Base-by-base conservation (phyloP, 805 yeast species). In the Lipomyces yamadae region DNA sequence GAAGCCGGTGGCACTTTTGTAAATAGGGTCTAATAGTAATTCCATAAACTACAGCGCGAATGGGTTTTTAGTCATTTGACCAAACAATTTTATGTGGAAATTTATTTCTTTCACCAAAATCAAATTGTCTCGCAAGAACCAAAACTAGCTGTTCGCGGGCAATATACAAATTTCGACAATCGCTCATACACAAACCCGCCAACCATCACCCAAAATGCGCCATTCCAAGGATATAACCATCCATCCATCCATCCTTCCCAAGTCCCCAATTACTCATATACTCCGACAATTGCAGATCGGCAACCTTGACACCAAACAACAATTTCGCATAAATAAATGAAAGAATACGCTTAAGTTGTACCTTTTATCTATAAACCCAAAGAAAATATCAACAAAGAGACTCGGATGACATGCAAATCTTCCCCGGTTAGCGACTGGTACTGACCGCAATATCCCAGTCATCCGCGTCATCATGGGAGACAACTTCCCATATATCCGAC, bases 391-490 rank as follows among this genome's bases (percentile, higher is more conserved):
- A 42, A 42, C 15, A n/a, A 42, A 15, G 18, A 42, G n/a, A 42
- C 18, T 15, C 18, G 48, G 18, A 42, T n/a, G 24, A 42, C 6
- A 42, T 42, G 48, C 48, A 42, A 42, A 42, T 5, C n/a, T 4
- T 42, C 48, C 24, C 24, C 24, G 24, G 24, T 15, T 15, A 42
- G 15, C 48, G 6, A 15, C 48, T 42, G 48, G 8, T 6, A 0
- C 55, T 11, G 55, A 52, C 55, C 4, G 55, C n/a, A n/a, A 52
- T 7, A 8, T 52, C 55, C 55, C 55, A 52, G n/a, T 48, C 45
- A 29, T 45, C 55, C 33, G 54, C 32, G 24, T 59, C 62, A 45
- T 59, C 56, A 18, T 48, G 30, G 15, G 62, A 50, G 32, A 59
- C 56, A n/a, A 59, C 48, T 15, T 59, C 62, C 62, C 62, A 50